Evolutionary conservation across 2,329 filamentous ascomycete species (phyloP).

Genomic region (Cytospora schulzeri): DNA sequence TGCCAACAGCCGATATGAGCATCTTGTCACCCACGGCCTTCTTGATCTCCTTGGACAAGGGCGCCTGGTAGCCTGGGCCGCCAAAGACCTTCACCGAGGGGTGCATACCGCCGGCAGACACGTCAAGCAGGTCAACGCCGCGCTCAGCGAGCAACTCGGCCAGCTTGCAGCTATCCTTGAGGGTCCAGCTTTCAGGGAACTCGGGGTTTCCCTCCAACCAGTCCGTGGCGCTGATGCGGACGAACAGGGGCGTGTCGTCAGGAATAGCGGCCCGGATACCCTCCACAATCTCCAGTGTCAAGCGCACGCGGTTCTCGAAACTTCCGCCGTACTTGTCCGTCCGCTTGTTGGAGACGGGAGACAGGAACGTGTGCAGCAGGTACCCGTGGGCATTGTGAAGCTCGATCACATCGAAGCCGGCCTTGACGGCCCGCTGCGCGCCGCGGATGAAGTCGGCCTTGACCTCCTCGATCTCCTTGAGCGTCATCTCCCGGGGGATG

Average conservation of each 20-base stretch:
- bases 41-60: slow-evolving; percentile 71
- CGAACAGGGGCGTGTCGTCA: slow-evolving; percentile 68
- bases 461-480: slow-evolving; percentile 64
- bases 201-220: slow-evolving; percentile 64
- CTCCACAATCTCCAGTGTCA: slow-evolving; percentile 69
- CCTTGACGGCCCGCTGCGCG: slow-evolving; percentile 56
- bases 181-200: slow-evolving; percentile 62
- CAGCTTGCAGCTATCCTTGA: slow-evolving; percentile 64
- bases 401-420: slow-evolving; percentile 69
- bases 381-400: slow-evolving; percentile 83
- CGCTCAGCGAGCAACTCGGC: slow-evolving; percentile 63
- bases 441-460: slow-evolving; percentile 61
- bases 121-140: slow-evolving; percentile 76
- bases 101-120: slow-evolving; percentile 69
- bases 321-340: slow-evolving; percentile 69
- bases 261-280: slow-evolving; percentile 65
- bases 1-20: slow-evolving; percentile 50
- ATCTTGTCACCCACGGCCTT: slow-evolving; percentile 65
- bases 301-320: slow-evolving; percentile 70
- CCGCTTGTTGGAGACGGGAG: slow-evolving; percentile 69
- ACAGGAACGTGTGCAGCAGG: slow-evolving; percentile 70
- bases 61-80: slow-evolving; percentile 70
- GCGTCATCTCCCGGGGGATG: slow-evolving; percentile 62
- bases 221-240: slow-evolving; percentile 74
- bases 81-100: slow-evolving; percentile 56